Evolutionary conservation across 768 basidiomycete genomes (phyloP).

Genomic region (Steccherinum ochraceum): DNA sequence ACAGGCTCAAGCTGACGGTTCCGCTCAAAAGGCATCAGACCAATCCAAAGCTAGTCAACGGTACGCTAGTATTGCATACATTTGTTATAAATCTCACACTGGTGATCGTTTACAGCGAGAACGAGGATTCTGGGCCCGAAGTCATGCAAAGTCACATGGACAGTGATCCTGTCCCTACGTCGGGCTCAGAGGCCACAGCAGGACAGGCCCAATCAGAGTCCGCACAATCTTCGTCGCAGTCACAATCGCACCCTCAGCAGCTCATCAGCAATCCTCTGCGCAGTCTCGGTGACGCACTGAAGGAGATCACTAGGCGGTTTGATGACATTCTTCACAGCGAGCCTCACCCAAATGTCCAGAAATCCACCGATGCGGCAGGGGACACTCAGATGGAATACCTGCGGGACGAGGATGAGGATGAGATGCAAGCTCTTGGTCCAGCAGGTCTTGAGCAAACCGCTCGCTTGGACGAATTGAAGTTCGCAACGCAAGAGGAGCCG

Average conservation of each 20-base stretch:
- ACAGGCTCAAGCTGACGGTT: not conserved
- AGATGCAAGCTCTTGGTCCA: constrained; percentile 87
- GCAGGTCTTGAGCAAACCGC: constrained; percentile 80
- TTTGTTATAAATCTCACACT: too few relatives aligned
- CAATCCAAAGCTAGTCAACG: too few relatives aligned
- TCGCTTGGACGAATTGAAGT: constrained; percentile 72
- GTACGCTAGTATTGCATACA: too few relatives aligned
- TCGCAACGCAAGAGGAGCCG: constrained; percentile 41
- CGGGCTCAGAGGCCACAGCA: not conserved
- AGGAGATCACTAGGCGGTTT: constrained; percentile 77
- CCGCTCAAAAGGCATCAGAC: not conserved
- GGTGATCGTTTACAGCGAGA: too few relatives aligned
- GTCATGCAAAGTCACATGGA: not conserved
- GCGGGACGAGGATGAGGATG: constrained; percentile 55
- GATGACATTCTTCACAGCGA: constrained; percentile 64
- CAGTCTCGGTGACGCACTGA: constrained; percentile 76
- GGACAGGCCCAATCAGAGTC: not conserved
- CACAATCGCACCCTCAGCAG: constrained; percentile 18
- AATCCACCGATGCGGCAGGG: constrained; percentile 31
- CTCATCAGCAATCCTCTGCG: constrained; percentile 55
- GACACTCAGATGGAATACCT: constrained; percentile 70
- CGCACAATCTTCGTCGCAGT: constrained; percentile 2
- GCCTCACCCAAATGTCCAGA: constrained; percentile 19
- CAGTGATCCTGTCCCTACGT: not conserved
- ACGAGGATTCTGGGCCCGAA: not conserved